Evolutionary conservation across 495 filamentous ascomycete genomes (phyloP).

Genomic region (Penicillium bialowiezense): DNA sequence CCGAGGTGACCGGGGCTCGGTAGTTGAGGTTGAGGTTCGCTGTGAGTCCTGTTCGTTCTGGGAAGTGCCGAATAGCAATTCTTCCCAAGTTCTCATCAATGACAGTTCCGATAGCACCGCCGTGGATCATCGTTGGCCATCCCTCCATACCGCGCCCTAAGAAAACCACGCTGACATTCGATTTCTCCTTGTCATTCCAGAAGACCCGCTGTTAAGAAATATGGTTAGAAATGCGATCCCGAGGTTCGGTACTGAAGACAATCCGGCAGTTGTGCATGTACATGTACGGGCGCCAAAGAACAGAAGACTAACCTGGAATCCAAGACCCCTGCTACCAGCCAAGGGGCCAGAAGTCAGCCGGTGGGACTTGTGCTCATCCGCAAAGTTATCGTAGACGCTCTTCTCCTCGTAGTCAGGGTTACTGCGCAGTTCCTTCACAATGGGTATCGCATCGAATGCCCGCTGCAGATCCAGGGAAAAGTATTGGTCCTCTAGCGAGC

Average conservation of each 20-base stretch:
- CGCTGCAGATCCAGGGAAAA: conserved; percentile 23
- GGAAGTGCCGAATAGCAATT: conserved; percentile 38
- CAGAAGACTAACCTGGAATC: conserved; percentile 37
- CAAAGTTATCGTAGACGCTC: conserved; percentile 54
- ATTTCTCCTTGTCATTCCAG: conserved; percentile 47
- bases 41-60: conserved; percentile 53
- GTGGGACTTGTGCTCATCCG: conserved; percentile 33
- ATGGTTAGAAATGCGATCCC: conserved; percentile 24
- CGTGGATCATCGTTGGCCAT: conserved; percentile 77
- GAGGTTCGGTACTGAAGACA: conserved; percentile 16
- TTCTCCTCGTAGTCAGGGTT: conserved; percentile 52
- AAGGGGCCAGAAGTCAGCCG: conserved; percentile 41
- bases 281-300: conserved; percentile 1
- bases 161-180: conserved; percentile 54
- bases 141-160: conserved; percentile 63
- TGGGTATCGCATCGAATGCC: conserved; percentile 41
- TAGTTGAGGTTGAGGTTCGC: conserved; percentile 66
- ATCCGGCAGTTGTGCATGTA: not conserved
- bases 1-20: conserved; percentile 51
- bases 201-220: conserved; percentile 41
- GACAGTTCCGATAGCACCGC: conserved; percentile 68
- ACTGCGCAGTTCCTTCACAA: conserved; percentile 51
- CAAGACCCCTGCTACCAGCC: conserved; percentile 38
- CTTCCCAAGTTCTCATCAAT: conserved; percentile 60
- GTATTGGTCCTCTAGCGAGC: conserved; percentile 27